Conservation (phyloP, 768 basidiomycete species). For the Hericium coralloides region DNA sequence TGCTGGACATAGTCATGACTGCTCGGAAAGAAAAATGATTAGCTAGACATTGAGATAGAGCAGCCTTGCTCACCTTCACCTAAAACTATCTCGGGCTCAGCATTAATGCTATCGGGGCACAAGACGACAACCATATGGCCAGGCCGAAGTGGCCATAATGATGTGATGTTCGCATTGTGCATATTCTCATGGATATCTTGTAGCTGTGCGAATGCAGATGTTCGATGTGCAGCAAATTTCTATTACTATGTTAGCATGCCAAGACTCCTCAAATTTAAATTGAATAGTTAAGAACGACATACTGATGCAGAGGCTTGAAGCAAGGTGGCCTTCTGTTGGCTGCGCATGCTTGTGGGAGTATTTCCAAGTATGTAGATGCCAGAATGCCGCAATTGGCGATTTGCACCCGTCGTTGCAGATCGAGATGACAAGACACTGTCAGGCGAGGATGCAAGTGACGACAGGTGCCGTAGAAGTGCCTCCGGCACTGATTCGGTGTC, state of each 20-base stretch:
- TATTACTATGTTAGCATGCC: neutral
- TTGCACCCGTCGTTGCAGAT: neutral
- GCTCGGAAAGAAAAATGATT: neutral
- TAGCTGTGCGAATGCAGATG: neutral
- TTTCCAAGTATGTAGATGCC: neutral
- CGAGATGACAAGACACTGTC: neutral
- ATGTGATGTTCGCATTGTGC: neutral
- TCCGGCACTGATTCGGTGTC: neutral
- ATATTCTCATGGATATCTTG: neutral
- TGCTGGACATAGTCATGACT: neutral
- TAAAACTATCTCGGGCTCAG: neutral
- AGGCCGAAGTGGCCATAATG: neutral
- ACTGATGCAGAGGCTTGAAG: neutral
- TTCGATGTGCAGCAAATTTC: neutral
- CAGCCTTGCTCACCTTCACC: neutral
- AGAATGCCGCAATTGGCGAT: neutral
- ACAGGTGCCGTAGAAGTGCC: neutral
- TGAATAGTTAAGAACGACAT: too few relatives aligned
- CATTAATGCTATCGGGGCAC: neutral
- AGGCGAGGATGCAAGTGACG: neutral
- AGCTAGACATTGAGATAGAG: neutral
- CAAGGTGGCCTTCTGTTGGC: neutral
- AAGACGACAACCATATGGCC: neutral
- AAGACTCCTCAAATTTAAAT: neutral
- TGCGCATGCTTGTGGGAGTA: neutral